Evolutionary conservation across 352 stramenopile species (phyloP).

Genomic region (Thraustochytrium striatum): DNA sequence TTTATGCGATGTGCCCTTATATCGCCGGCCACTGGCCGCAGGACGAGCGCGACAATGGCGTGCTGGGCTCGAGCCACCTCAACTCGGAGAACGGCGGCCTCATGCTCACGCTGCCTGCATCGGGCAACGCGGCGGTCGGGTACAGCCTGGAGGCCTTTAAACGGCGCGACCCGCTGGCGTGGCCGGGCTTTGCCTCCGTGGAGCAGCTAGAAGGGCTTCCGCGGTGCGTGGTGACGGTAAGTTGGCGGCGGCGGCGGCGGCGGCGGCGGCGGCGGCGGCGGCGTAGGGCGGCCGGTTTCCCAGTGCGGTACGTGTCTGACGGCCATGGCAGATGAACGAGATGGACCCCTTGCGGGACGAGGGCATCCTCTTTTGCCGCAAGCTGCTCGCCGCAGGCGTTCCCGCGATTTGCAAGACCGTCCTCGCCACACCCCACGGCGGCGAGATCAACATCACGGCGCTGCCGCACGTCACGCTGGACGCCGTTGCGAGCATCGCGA

Average conservation of each 20-base stretch:
- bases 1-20: conserved; percentile 4
- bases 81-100: not conserved
- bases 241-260: no score
- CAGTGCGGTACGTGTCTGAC: no score
- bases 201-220: conserved; percentile 18
- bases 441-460: not conserved
- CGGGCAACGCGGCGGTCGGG: not conserved
- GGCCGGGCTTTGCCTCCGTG: not conserved
- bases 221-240: not conserved
- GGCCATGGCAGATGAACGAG: conserved; percentile 28
- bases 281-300: no score
- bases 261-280: no score
- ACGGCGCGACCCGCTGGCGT: not conserved
- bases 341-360: conserved; percentile 41
- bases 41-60: not conserved
- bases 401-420: conserved; percentile 6
- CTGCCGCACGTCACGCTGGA: not conserved
- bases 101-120: not conserved
- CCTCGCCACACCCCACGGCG: conserved; percentile 1
- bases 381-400: conserved; percentile 16
- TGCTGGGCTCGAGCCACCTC: not conserved
- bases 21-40: conserved; percentile 2
- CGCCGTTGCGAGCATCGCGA: not conserved
- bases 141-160: not conserved
- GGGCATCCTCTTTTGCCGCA: conserved; percentile 36